These are phyloP conservation scores for Grosmannia serpens DNA, from an alignment of 2,329 filamentous ascomycete genomes.

Conservation along the genomic window DNA sequence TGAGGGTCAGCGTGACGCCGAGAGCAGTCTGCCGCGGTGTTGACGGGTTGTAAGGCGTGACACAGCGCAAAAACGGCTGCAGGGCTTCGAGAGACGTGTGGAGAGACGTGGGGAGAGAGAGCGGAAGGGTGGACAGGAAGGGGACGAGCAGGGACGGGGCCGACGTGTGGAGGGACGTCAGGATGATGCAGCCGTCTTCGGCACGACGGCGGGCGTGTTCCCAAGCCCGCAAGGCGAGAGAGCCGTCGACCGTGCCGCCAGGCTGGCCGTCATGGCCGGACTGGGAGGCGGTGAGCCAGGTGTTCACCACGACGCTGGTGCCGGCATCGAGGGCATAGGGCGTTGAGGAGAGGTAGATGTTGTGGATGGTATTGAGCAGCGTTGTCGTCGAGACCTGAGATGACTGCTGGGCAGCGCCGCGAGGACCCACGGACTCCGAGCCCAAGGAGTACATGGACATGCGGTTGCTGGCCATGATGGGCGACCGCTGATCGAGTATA, in stretches of 20 bases:
- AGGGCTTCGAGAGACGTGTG: slow-evolving; percentile 72
- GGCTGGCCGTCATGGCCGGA: slow-evolving; percentile 54
- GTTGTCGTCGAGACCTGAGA: slow-evolving; percentile 86
- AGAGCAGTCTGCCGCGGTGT: slow-evolving; percentile 69
- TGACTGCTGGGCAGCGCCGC: slow-evolving; percentile 53
- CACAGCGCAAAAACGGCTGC: slow-evolving; percentile 74
- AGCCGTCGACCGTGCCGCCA: slow-evolving; percentile 70
- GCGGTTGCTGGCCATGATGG: slow-evolving; percentile 45
- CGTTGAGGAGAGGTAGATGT: slow-evolving; percentile 69
- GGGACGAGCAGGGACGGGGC: slow-evolving; percentile 74
- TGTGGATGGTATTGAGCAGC: slow-evolving; percentile 83
- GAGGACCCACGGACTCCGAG: slow-evolving; percentile 49
- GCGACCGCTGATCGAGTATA: neutral
- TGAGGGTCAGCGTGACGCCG: slow-evolving; percentile 70
- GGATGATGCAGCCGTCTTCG: slow-evolving; percentile 85
- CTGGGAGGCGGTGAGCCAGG: slow-evolving; percentile 76
- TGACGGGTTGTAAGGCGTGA: slow-evolving; percentile 83
- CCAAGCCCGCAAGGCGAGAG: slow-evolving; percentile 75
- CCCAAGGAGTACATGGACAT: slow-evolving; percentile 60
- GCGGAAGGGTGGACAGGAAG: slow-evolving; percentile 69
- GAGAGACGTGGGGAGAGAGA: slow-evolving; percentile 63
- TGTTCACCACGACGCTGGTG: slow-evolving; percentile 88
- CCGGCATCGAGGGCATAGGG: slow-evolving; percentile 83
- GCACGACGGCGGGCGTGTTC: slow-evolving; percentile 90
- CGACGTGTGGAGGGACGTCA: slow-evolving; percentile 80